Evolutionary conservation across 2,329 filamentous ascomycete genomes (phyloP).

Genomic region (Arachnomyces sp.): DNA sequence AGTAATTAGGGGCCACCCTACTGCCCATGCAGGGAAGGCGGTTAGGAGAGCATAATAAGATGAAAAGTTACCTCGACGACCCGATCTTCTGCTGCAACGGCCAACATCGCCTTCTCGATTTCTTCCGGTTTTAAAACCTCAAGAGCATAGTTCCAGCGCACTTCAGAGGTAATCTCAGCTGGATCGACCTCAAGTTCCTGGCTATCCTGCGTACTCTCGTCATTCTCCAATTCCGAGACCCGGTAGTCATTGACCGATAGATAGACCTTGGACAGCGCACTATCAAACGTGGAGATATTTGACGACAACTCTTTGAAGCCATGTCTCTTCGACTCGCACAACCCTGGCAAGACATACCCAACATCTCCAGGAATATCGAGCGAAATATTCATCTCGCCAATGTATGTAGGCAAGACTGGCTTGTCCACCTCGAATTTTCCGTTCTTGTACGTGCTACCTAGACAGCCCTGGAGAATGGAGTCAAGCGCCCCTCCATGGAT

Average conservation of each 20-base stretch:
- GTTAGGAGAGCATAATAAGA: too few relatives aligned
- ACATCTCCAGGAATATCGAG: constrained; percentile 4
- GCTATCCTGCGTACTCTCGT: background rate
- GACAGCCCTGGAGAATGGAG: background rate
- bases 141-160: constrained; percentile 3
- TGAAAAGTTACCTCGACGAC: background rate
- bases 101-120: background rate
- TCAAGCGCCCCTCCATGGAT: constrained; percentile 2
- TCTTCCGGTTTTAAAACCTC: constrained; percentile 3
- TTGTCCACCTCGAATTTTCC: constrained; percentile 3
- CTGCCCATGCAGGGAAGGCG: too few relatives aligned
- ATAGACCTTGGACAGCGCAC: background rate
- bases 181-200: background rate
- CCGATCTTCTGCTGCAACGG: background rate
- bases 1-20: too few relatives aligned
- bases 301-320: constrained; percentile 1
- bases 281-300: background rate
- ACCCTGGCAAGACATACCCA: constrained; percentile 1
- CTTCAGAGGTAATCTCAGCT: constrained; percentile 3
- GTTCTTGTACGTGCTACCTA: constrained; percentile 4
- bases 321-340: constrained; percentile 1
- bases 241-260: constrained; percentile 2
- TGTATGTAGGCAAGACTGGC: constrained; percentile 2
- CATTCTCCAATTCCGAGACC: constrained; percentile 1
- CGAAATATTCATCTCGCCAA: constrained; percentile 6